These are phyloP conservation scores for Didymella arachidicola DNA, from an alignment of 2,329 filamentous ascomycete genomes.

Conservation along the genomic window DNA sequence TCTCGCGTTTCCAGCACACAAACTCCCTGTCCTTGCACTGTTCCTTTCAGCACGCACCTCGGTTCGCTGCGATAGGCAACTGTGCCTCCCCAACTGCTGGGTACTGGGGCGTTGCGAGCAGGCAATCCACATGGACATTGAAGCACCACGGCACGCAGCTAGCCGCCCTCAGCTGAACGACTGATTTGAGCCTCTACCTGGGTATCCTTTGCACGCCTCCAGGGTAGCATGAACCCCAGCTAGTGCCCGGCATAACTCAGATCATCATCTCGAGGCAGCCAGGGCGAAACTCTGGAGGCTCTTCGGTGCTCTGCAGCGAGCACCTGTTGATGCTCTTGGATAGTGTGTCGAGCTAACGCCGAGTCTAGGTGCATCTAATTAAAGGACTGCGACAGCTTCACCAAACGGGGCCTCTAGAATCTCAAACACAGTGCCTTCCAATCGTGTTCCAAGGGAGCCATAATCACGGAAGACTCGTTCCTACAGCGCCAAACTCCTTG, in stretches of 20 bases:
- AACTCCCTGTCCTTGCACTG: background rate
- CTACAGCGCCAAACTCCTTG: slow-evolving; percentile 4
- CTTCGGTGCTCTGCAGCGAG: slow-evolving; percentile 1
- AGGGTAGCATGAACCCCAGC: background rate
- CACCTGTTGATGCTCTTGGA: slow-evolving; percentile 3
- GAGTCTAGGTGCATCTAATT: slow-evolving; percentile 19
- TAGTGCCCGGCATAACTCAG: slow-evolving; percentile 13
- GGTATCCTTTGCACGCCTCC: background rate
- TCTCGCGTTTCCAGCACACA: slow-evolving; percentile 5
- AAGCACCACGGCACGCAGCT: slow-evolving; percentile 2
- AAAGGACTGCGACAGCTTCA: slow-evolving; percentile 18
- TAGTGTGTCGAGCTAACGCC: slow-evolving; percentile 4
- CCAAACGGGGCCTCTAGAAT: slow-evolving; percentile 9
- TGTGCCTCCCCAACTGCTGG: slow-evolving; percentile 1
- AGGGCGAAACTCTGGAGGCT: slow-evolving; percentile 3
- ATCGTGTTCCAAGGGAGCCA: slow-evolving; percentile 9
- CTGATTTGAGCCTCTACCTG: slow-evolving; percentile 7
- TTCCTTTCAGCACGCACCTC: background rate
- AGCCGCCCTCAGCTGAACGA: background rate
- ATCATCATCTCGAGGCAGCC: slow-evolving; percentile 7
- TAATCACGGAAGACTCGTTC: background rate
- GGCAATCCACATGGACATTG: slow-evolving; percentile 8
- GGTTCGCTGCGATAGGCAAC: slow-evolving; percentile 7
- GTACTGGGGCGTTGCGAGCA: background rate
- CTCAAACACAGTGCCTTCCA: slow-evolving; percentile 14